Base-by-base conservation (phyloP, 805 yeast species). In the Candida nonsorbophila region DNA sequence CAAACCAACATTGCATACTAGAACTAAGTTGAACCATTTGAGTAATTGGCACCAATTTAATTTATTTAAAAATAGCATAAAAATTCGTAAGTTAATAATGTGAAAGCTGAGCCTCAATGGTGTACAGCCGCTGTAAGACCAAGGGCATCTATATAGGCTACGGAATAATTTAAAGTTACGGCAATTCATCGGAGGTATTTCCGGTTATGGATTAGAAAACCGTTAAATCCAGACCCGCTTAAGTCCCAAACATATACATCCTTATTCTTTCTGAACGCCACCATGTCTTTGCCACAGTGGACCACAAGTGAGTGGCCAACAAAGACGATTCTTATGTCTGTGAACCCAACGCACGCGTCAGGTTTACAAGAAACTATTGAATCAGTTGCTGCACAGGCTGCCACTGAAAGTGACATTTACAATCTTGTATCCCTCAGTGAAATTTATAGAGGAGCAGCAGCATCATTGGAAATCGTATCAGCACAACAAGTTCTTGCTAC, bases 401-500 rank as follows among this genome's bases (percentile, higher is more conserved):
- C 28, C 13, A 33, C 45, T n/a, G 41, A 25, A 10, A 28, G 40
- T 2, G 29, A 14, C 3, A 12, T n/a, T 3, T 35, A 27, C 4
- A 45, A 40, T 11, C 37, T 51, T 23, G 23, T 40, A 2, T 31
- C 40, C 6, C 40, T 44, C 13, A 49, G 60, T 3, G 26, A 43
- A 30, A 38, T 34, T 9, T 32, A 48, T 4, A 36, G 64, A 22
- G 64, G 62, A 4, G 63, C 58, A 2, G 38, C 51, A 33, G 65
- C 65, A 1, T 53, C 64, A 5, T 37, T 57, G 23, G 40, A 57
- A 8, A 47, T 56, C 15, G 40, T 58, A 18, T 36, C 46, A 4
- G 64, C 62, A 5, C 49, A 55, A 31, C 26, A 41, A n/a, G 54
- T 55, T 4, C 32, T 53, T 24, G 64, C 65, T 14, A 57, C 65